A percentile compares a stretch with the other conserved stretches of the same genome.
Conservation (phyloP, 257 asterid species). For the Solanum chaucha region DNA sequence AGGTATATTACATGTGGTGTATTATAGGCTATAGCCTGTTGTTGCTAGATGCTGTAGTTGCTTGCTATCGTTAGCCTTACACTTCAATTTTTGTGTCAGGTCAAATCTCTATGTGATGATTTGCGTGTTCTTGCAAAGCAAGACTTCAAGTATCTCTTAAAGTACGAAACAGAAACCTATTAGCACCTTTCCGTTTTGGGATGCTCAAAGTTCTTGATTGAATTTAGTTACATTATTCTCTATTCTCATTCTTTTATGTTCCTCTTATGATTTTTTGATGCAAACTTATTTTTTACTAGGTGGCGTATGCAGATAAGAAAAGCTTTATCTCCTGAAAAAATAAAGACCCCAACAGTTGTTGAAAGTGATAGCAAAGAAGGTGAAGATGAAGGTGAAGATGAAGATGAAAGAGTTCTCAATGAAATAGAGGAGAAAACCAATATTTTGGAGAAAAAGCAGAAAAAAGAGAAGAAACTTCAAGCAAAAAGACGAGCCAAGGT, state of each 20-base stretch:
- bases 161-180: constrained; percentile 32
- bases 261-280: too few species aligned
- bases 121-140: constrained; percentile 84
- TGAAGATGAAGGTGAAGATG: constrained; percentile 42
- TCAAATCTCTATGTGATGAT: constrained; percentile 85
- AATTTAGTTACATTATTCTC: too few species aligned
- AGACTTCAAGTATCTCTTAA: constrained; percentile 76
- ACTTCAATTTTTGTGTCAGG: constrained; percentile 24
- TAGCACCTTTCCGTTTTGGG: background rate
- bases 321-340: too few species aligned
- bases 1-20: constrained; percentile 28
- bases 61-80: background rate
- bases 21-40: background rate
- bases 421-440: constrained; percentile 85
- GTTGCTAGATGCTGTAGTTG: background rate
- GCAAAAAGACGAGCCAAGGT: constrained; percentile 87
- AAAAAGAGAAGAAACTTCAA: constrained; percentile 47
- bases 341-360: too few species aligned
- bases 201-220: too few species aligned
- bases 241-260: too few species aligned
- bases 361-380: too few species aligned
- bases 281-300: too few species aligned
- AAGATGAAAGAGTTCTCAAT: constrained; percentile 58
- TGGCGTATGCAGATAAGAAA: too few species aligned
- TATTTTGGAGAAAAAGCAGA: constrained; percentile 83